Base-by-base conservation (phyloP, 2,329 filamentous ascomycete genomes). In the Helminthosporium solani region DNA sequence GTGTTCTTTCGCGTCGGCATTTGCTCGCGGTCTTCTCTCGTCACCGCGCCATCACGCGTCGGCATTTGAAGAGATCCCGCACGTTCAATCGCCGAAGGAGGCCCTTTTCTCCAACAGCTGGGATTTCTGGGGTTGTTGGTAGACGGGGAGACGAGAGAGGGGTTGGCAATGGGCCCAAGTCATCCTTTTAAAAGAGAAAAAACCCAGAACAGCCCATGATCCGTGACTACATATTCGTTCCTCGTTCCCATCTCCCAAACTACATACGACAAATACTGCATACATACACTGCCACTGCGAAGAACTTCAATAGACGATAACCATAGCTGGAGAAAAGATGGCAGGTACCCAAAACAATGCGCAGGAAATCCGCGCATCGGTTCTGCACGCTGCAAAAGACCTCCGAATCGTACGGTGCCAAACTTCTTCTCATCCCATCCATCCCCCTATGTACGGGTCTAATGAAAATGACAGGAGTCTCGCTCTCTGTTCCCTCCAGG, bases 371-470 rank as follows among this genome's bases (percentile, higher is more conserved):
- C 74, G 65, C 65, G 72, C 64, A 39, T 82, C 69, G n/a, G 80
- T 85, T 44, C 74, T 85, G 8, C 80, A 84, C 57, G 81, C 79
- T 42, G 75, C 79, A 21, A 82, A 81, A 67, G 81, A 84, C 57
- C 71, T 84, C 43, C 73, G 79, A 55, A 72, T 83, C 40, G 81
- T 83, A 73, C 54, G 73, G 53, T 19, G 33, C 16, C n/a, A 23
- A 25, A 25, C 5, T 12, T 27, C 25, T 12, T 12, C 25, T 27
- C 25, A 27, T 27, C 25, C 25, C 25, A n/a, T n/a, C n/a, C 25
- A 27, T 40, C 28, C 16, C 7, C 15, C 30, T 50, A n/a, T n/a
- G n/a, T n/a, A n/a, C n/a, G n/a, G n/a, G n/a, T n/a, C n/a, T n/a
- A n/a, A n/a, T n/a, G n/a, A 30, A 54, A 33, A 61, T 37, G 33